Conservation (phyloP, 768 basidiomycete genomes). For the Kwoniella botswanensis region DNA sequence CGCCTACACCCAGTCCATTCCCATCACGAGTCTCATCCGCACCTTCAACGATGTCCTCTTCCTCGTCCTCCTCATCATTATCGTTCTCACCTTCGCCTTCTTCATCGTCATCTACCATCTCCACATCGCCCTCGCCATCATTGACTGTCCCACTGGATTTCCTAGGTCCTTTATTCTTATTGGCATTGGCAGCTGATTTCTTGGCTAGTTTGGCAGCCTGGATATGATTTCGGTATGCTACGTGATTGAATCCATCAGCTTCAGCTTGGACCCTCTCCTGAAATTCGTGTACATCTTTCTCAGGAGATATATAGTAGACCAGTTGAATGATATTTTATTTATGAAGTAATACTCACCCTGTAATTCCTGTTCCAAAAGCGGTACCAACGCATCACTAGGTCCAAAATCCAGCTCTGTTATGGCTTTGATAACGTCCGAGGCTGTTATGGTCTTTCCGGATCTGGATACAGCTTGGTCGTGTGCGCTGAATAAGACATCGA, state of each 20-base stretch:
- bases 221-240: slow-evolving; percentile 54
- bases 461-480: slow-evolving; percentile 85
- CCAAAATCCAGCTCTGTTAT: slow-evolving; percentile 52
- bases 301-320: neutral
- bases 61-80: slow-evolving; percentile 38
- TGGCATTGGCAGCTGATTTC: slow-evolving; percentile 21
- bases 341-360: slow-evolving; percentile 37
- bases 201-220: slow-evolving; percentile 34
- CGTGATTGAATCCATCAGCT: slow-evolving; percentile 22
- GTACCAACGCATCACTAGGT: slow-evolving; percentile 44
- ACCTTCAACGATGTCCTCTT: slow-evolving; percentile 42
- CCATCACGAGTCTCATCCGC: slow-evolving; percentile 51
- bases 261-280: neutral
- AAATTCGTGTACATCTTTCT: neutral
- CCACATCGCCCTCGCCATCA: slow-evolving; percentile 26
- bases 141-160: slow-evolving; percentile 33
- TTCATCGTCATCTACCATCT: slow-evolving; percentile 40
- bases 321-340: neutral
- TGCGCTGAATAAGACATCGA: slow-evolving; percentile 76
- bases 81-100: slow-evolving; percentile 44
- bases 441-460: slow-evolving; percentile 85
- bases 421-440: slow-evolving; percentile 83
- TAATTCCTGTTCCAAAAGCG: slow-evolving; percentile 47
- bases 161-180: slow-evolving; percentile 20
- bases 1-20: slow-evolving; percentile 32